Base-by-base conservation (phyloP, 2,329 filamentous ascomycete genomes). In the Dendryphion nanum region DNA sequence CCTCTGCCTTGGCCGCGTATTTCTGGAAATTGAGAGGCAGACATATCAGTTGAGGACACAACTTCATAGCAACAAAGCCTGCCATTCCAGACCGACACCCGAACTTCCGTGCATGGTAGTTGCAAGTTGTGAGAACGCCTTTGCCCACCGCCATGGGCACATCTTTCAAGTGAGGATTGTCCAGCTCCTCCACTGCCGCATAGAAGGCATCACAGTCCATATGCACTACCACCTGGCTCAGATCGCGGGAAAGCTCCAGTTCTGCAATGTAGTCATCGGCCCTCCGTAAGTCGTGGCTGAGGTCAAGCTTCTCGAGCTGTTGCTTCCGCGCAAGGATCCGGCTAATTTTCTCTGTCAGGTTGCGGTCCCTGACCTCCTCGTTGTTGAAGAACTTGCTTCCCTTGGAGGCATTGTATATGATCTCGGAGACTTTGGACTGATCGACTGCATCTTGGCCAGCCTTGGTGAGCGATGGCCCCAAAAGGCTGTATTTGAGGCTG, bases 161-260 rank as follows among this genome's bases (percentile, higher is more conserved):
- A 26, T 89, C 75, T 42, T 85, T 86, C 31, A 98, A 75, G 59
- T 95, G 90, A 0, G 91, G 93, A 1, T 85, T 77, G 47, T 77
- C 72, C 30, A 77, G 63, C 56, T 76, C 87, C 63, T 97, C 93
- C 1, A 97, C 93, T 0, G 93, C 89, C 1, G 93, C 93, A 58
- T 93, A 98, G 66, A 98, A 98, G 13, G 93, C 93, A 71, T 98
- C 93, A 66, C 93, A 97, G 64, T 98, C 93, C 33, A 97, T 79
- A 61, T 98, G 93, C 1, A 97, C 85, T 17, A 97, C 80, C 40
- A 81, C 74, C 62, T 97, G 93, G 1, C 83, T 84, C 23, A 98
- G 71, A 57, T 97, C 90, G 32, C 93, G 78, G 1, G 77, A 75
- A 6, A 82, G 61, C 57, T 98, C 93, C 15, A 96, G 76, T 53